phyloP scores from a whole-genome alignment of 2,329 filamentous ascomycete genomes.

The Camillea tinctor region DNA sequence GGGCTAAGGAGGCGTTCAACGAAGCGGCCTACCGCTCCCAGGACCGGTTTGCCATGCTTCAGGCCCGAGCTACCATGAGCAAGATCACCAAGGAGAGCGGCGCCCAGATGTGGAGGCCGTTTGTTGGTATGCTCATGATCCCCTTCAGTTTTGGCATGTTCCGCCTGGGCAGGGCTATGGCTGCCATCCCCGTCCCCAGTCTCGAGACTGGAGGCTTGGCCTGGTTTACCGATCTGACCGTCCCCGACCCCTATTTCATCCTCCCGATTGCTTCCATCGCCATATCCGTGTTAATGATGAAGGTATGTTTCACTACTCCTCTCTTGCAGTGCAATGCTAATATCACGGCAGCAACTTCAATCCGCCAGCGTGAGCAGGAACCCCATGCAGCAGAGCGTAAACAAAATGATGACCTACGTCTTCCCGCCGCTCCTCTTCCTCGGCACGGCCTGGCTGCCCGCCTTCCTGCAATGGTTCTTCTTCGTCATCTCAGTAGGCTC shows the following conservation, averaged over 20 bases:
- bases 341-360: constrained; percentile 21
- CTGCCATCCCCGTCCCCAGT: constrained; percentile 74
- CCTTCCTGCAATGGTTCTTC: constrained; percentile 51
- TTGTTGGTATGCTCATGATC: constrained; percentile 56
- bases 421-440: constrained; percentile 45
- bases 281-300: constrained; percentile 57
- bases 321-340: not conserved
- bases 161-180: constrained; percentile 72
- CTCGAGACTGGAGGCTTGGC: constrained; percentile 67
- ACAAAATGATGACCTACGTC: constrained; percentile 43
- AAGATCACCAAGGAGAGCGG: constrained; percentile 54
- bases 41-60: constrained; percentile 48
- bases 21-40: constrained; percentile 33
- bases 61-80: constrained; percentile 46
- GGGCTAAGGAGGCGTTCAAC: constrained; percentile 50
- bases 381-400: constrained; percentile 34
- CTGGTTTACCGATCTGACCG: constrained; percentile 79
- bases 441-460: constrained; percentile 46
- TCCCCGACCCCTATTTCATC: constrained; percentile 73
- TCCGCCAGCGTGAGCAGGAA: constrained; percentile 26
- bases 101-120: constrained; percentile 47
- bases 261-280: constrained; percentile 63
- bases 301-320: constrained; percentile 43
- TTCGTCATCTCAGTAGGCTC: constrained; percentile 36
- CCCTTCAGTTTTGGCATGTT: constrained; percentile 81